Base-by-base conservation (phyloP, 129 eudicot species). In the Flaveria linearis region DNA sequence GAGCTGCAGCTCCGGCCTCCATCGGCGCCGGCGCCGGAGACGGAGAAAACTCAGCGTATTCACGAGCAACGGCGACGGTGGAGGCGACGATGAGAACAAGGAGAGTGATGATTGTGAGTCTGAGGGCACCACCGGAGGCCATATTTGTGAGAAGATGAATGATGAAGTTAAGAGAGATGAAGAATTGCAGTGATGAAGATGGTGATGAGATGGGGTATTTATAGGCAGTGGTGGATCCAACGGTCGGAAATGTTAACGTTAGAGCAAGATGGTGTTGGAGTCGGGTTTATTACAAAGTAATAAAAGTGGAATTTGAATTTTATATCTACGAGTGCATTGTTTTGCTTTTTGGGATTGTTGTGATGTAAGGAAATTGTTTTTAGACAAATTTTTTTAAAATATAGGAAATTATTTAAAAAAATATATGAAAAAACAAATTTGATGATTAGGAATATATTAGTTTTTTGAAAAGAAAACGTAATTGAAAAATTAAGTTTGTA, bases 1-100 rank as follows among this genome's bases (percentile, higher is more conserved):
- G 68, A 73, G 28, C 53, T 1, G 79, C 84, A 56, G 75, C 56
- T 66, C 84, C 84, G 20, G 79, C 64, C 13, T 80, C 79, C 79
- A 74, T 55, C 12, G 84, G 84, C 26, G 84, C 84, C 25, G 84
- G 84, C 1, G 84, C 84, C 1, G 84, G 84, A 9, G 84, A 79
- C 23, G 20, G 41, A 0, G 84, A 43, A 66, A 73, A 45, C 53
- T 80, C 84, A 12, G 69, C 3, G 69, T 52, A 66, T 5, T 80
- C 84, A 12, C 84, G 61, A 26, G 63, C 83, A 43, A 57, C 20
- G 2, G 42, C 61, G 7, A 51, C 17, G 5, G 80, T 66, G 80
- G 73, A 15, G 55, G 84, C 66, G 43, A 73, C n/a, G 7, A 47
- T 17, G 7, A 80, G 43, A 20, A 80, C 25, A 17, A 68, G 6